Evolutionary conservation across 192 early-diverging fungal species (phyloP).

Genomic region (Rhizophagus clarus): DNA sequence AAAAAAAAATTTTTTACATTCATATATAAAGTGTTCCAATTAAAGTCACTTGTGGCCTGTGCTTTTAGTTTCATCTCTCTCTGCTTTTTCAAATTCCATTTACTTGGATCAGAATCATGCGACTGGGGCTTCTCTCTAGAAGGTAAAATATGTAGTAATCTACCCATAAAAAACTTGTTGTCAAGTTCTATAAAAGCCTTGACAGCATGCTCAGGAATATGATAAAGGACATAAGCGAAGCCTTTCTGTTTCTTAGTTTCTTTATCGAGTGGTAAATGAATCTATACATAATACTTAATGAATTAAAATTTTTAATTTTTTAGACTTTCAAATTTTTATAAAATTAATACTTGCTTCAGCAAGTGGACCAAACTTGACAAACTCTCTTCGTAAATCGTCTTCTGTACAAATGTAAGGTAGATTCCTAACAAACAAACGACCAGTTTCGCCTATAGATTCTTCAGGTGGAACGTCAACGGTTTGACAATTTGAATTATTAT

Average conservation of each 20-base stretch:
- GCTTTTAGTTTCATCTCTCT: constrained; percentile 80
- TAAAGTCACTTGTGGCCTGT: constrained; percentile 79
- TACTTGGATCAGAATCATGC: constrained; percentile 46
- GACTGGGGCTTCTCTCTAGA: constrained; percentile 82
- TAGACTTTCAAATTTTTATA: neutral
- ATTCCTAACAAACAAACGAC: constrained; percentile 92
- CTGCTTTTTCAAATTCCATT: constrained; percentile 76
- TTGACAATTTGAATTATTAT: neutral
- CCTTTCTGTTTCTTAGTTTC: constrained; percentile 94
- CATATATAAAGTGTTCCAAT: constrained; percentile 98
- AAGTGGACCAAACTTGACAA: constrained; percentile 87
- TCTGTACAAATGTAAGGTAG: constrained; percentile 88
- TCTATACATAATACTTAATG: constrained; percentile 37
- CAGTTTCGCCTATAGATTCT: constrained; percentile 87
- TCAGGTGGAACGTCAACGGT: constrained; percentile 37
- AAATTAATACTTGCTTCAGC: constrained; percentile 64
- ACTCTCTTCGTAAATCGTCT: constrained; percentile 80
- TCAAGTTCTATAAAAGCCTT: constrained; percentile 83
- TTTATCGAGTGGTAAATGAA: constrained; percentile 92
- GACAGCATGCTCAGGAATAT: constrained; percentile 92
- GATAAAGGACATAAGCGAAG: constrained; percentile 86
- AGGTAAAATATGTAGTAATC: constrained; percentile 86
- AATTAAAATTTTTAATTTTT: neutral
- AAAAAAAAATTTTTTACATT: constrained; percentile 60
- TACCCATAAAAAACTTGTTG: constrained; percentile 87